Percentiles rank a stretch among this genome's conserved stretches.
Conservation (phyloP, 2,329 filamentous ascomycete genomes). For the Neofusicoccum cordaticola region DNA sequence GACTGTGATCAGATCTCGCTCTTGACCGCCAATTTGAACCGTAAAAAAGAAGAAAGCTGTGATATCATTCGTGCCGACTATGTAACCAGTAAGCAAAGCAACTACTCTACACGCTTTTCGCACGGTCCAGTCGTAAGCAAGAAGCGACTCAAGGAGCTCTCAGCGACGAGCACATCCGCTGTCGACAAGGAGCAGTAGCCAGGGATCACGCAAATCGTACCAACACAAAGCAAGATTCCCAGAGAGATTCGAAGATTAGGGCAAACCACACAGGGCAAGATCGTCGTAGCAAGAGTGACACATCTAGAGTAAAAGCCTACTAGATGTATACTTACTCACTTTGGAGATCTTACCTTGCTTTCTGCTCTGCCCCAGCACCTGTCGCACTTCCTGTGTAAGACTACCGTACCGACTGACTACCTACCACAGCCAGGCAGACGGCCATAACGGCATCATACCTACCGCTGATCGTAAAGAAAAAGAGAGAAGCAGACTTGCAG, state of each 20-base stretch:
- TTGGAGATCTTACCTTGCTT: conserved; percentile 7
- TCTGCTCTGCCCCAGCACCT: not conserved
- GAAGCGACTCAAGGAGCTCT: too few relatives aligned
- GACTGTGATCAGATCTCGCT: too few relatives aligned
- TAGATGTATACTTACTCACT: conserved; percentile 11
- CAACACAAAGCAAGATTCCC: not conserved
- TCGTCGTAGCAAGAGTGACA: conserved; percentile 6
- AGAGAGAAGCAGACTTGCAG: not conserved
- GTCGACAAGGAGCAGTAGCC: not conserved
- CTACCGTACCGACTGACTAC: not conserved
- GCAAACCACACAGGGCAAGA: not conserved
- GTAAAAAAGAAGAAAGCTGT: not conserved
- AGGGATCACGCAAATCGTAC: not conserved
- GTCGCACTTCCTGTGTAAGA: not conserved
- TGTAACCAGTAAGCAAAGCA: not conserved
- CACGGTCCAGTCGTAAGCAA: not conserved
- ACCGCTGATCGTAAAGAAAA: not conserved
- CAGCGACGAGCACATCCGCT: too few relatives aligned
- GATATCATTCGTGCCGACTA: not conserved
- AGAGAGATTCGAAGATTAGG: not conserved
- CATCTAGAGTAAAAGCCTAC: not conserved
- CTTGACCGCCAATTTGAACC: too few relatives aligned
- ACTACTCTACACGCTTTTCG: not conserved
- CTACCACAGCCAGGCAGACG: conserved; percentile 11
- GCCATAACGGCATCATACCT: not conserved